A percentile compares a stretch with the other conserved stretches of the same genome.
These are phyloP conservation scores for Mycosphaerella arachidis DNA, from an alignment of 2,329 filamentous ascomycete genomes.

Conservation along the genomic window DNA sequence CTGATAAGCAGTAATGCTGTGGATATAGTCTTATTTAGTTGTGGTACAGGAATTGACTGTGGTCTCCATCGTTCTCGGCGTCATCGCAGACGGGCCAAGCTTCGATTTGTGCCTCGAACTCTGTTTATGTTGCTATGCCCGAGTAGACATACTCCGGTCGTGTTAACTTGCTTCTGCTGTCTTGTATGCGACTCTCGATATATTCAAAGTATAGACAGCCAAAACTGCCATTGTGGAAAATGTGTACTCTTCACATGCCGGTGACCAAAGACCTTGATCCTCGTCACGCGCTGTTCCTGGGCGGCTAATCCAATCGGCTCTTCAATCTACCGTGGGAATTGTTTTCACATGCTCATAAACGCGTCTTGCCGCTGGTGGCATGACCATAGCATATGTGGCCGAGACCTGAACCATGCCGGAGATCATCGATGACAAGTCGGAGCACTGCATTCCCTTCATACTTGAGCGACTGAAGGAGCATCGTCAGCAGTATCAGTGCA, in stretches of 20 bases:
- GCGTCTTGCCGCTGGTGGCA: not conserved
- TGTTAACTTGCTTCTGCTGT: not conserved
- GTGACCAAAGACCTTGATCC: not conserved
- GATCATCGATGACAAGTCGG: constrained; percentile 72
- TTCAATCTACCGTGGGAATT: not conserved
- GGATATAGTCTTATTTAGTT: not conserved
- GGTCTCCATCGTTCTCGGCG: not conserved
- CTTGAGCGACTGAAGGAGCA: constrained; percentile 55
- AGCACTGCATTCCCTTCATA: constrained; percentile 74
- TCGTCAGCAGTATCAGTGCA: constrained; percentile 37
- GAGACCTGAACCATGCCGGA: constrained; percentile 37
- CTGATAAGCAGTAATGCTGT: not conserved
- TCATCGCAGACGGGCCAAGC: not conserved
- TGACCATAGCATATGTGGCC: not conserved
- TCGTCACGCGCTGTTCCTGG: not conserved
- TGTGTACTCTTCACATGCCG: not conserved
- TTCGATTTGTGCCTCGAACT: not conserved
- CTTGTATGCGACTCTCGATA: not conserved
- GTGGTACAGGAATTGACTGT: not conserved
- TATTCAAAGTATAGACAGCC: not conserved
- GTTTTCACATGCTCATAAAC: constrained; percentile 19
- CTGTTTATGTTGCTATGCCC: not conserved
- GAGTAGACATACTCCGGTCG: not conserved
- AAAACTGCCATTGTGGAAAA: not conserved
- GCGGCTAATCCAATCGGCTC: not conserved